Conservation (phyloP, 1,284 basidiomycete species). For the Irpex rosettiformis region DNA sequence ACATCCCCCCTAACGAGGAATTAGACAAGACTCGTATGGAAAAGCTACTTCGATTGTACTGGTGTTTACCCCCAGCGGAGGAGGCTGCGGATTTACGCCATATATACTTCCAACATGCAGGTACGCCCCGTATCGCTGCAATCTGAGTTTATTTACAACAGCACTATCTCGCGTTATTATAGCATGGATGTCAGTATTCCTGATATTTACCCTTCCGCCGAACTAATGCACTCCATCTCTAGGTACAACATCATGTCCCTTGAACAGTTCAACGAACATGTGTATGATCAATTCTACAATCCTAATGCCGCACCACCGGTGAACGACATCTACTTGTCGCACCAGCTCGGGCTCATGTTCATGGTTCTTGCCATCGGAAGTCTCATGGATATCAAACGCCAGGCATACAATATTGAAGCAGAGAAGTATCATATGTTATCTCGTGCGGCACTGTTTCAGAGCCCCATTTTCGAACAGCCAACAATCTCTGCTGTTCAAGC, state of each 20-base stretch:
- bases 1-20: slow-evolving; percentile 37
- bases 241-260: slow-evolving; percentile 74
- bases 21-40: slow-evolving; percentile 37
- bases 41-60: slow-evolving; percentile 54
- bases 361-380: slow-evolving; percentile 74
- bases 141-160: not conserved
- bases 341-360: slow-evolving; percentile 69
- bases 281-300: slow-evolving; percentile 62
- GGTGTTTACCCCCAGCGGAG: slow-evolving; percentile 61
- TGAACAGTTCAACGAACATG: slow-evolving; percentile 62
- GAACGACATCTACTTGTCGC: slow-evolving; percentile 58
- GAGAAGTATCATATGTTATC: slow-evolving; percentile 77
- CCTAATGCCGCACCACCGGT: slow-evolving; percentile 39
- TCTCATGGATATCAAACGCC: slow-evolving; percentile 60
- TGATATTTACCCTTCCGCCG: not conserved
- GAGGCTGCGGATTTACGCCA: slow-evolving; percentile 58
- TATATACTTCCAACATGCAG: slow-evolving; percentile 62
- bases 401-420: slow-evolving; percentile 70
- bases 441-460: slow-evolving; percentile 67
- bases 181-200: slow-evolving; percentile 64
- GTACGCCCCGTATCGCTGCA: slow-evolving; percentile 1
- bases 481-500: slow-evolving; percentile 71
- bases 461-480: slow-evolving; percentile 69
- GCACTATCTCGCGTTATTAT: slow-evolving; percentile 36
- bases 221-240: not conserved